These are phyloP conservation scores for Agroathelia rolfsii DNA, from an alignment of 1,284 basidiomycete species.

Conservation along the genomic window DNA sequence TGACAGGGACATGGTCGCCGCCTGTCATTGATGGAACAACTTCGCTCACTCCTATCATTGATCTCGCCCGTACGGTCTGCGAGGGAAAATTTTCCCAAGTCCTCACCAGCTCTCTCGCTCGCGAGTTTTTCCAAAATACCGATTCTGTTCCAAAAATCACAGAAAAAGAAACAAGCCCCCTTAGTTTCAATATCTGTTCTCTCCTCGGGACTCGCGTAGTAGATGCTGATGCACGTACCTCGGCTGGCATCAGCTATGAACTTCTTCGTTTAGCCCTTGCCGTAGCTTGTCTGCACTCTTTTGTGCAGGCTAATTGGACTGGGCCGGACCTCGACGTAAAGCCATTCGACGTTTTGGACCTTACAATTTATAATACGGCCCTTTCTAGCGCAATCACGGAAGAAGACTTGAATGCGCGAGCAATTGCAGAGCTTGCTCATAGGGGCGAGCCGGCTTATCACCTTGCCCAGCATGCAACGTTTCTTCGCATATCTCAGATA, in stretches of 20 bases:
- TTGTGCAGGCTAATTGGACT: conserved; percentile 94
- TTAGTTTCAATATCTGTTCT: conserved; percentile 13
- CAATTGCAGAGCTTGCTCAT: conserved; percentile 72
- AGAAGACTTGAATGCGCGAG: conserved; percentile 50
- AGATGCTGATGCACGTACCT: conserved; percentile 7
- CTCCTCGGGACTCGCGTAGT: too few relatives aligned
- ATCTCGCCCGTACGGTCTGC: too few relatives aligned
- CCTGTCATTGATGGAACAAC: too few relatives aligned
- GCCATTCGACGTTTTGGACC: conserved; percentile 40
- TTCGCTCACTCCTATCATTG: too few relatives aligned
- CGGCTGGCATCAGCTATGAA: conserved; percentile 27
- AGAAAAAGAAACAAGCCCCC: conserved; percentile 18
- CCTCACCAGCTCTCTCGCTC: conserved; percentile 2
- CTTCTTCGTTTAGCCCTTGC: conserved; percentile 57
- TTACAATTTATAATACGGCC: conserved; percentile 23
- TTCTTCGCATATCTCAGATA: conserved; percentile 72
- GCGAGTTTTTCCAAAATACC: conserved; percentile 11
- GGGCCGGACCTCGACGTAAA: conserved; percentile 76
- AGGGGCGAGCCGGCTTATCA: conserved; percentile 96
- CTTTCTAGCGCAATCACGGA: conserved; percentile 28
- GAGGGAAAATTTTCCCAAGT: too few relatives aligned
- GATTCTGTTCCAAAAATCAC: conserved; percentile 16
- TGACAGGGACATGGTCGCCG: too few relatives aligned
- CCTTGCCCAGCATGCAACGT: conserved; percentile 60
- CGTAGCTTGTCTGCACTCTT: conserved; percentile 79